Conservation (phyloP, 768 basidiomycete genomes). For the Gloeostereum incarnatum region DNA sequence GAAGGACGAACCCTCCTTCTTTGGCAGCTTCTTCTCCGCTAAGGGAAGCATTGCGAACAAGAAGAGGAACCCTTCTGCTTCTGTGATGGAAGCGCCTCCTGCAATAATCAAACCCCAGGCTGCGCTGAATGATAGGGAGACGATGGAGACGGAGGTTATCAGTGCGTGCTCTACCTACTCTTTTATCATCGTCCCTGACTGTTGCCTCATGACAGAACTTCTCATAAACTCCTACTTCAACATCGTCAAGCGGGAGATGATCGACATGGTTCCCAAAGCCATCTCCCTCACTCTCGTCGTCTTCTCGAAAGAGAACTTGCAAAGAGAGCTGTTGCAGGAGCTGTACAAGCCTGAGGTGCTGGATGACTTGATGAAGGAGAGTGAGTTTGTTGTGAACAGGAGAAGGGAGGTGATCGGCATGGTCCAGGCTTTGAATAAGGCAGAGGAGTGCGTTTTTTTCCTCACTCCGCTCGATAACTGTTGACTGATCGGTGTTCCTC, state of each 20-base stretch:
- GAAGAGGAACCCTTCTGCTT: slow-evolving; percentile 40
- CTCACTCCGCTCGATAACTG: slow-evolving; percentile 1
- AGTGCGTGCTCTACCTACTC: slow-evolving; percentile 45
- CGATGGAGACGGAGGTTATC: slow-evolving; percentile 99
- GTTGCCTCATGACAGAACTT: slow-evolving; percentile 46
- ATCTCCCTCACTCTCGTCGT: slow-evolving; percentile 87
- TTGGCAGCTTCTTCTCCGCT: slow-evolving; percentile 88
- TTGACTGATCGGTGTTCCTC: slow-evolving; percentile 7
- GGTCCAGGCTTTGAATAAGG: slow-evolving; percentile 92
- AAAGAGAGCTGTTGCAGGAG: slow-evolving; percentile 89
- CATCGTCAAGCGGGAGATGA: slow-evolving; percentile 98
- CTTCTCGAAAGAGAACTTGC: slow-evolving; percentile 89
- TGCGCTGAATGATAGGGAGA: slow-evolving; percentile 88
- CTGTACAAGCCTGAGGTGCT: slow-evolving; percentile 96
- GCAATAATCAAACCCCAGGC: slow-evolving; percentile 82
- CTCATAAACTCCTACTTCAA: slow-evolving; percentile 97
- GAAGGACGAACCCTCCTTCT: slow-evolving; percentile 89
- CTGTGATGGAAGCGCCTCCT: slow-evolving; percentile 64
- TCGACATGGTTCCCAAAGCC: slow-evolving; percentile 98
- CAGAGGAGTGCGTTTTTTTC: slow-evolving; percentile 72
- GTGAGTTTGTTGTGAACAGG: slow-evolving; percentile 79
- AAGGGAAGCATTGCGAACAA: slow-evolving; percentile 42
- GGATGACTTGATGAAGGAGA: slow-evolving; percentile 92
- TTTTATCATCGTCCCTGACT: slow-evolving; percentile 1
- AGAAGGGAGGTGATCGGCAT: slow-evolving; percentile 92